Evolutionary conservation across 2,329 filamentous ascomycete species (phyloP), one percentile per base, ranked within the genome.

Genomic region (Aspergillus niger): DNA sequence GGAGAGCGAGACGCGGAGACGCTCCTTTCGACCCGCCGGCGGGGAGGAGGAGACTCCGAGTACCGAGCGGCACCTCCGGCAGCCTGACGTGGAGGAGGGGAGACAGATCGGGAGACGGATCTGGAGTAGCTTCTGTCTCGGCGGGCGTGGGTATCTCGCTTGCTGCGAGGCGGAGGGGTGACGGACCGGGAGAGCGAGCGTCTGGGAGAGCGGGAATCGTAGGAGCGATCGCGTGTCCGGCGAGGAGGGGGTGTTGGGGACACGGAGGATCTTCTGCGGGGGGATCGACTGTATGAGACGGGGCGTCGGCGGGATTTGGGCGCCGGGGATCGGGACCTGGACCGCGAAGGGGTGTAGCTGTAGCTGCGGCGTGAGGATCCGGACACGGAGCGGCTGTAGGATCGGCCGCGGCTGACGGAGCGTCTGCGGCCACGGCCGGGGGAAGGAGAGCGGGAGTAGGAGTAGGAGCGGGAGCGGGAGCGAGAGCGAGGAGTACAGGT

Each of bases 381-480:
- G 15, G 72, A 72, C 58, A 69, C 41, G 30, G 72, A 74, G 54
- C 72, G 72, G 28, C 66, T 69, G 62, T 74, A 72, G 41, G 73
- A 74, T 30, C 72, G 61, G 59, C 63, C 70, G 41, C 63, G 69
- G 60, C 62, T 68, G 58, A 47, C 58, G 5, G 67, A 70, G 57
- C 61, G 72, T 39, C 66, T 63, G 48, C 61, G 72, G 32, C 69
- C 67, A 28, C 67, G 73, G 54, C 66, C 67, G 3, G 66, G 68
- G 8, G 76, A 77, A 24, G 69, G 70, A 38, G 75, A 76, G n/a
- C 75, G 38, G 22, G 81, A 79, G 44, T 56, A 56, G 28, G 61
- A 61, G 48, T 52, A 52, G 11, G 62, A 63, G 52, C 76, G 75
- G 49, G 81, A 83, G 11, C 72, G 72, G 3, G 80, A 81, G 28